Evolutionary conservation across 148 eudicot species (phyloP).

Genomic region (Agrostemma githago): DNA sequence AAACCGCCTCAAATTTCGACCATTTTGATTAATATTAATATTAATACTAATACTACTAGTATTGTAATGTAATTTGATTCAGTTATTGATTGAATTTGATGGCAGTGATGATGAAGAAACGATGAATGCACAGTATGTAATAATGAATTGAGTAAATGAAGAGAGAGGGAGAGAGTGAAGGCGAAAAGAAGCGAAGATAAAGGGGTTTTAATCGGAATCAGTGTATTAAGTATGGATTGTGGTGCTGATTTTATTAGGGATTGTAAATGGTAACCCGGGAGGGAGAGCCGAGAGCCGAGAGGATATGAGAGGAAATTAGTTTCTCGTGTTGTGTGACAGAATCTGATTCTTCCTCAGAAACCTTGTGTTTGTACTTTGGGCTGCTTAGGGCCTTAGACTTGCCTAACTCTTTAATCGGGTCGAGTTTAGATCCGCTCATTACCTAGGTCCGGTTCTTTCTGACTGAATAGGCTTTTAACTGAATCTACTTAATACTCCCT

Average conservation of each 20-base stretch:
- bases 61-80: not conserved
- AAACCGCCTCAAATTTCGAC: slow-evolving; percentile 4
- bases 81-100: no score
- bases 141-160: not conserved
- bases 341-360: slow-evolving; percentile 24
- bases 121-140: slow-evolving; percentile 6
- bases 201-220: not conserved
- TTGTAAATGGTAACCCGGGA: not conserved
- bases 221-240: not conserved
- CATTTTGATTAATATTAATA: not conserved
- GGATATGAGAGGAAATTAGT: slow-evolving; percentile 21
- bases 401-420: no score
- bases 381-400: no score
- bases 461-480: no score
- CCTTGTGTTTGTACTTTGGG: no score
- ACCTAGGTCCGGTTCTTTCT: no score
- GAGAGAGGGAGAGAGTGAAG: slow-evolving; percentile 13
- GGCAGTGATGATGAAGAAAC: not conserved
- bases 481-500: no score
- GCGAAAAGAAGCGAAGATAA: slow-evolving; percentile 17
- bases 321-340: slow-evolving; percentile 23
- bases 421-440: no score
- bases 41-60: no score
- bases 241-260: not conserved
- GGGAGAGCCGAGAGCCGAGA: not conserved